A percentile compares a stretch with the other conserved stretches of the same genome.
Evolutionary conservation across 1,139 yeast genomes (phyloP).

Genomic region (Yamadazyma triangularis): DNA sequence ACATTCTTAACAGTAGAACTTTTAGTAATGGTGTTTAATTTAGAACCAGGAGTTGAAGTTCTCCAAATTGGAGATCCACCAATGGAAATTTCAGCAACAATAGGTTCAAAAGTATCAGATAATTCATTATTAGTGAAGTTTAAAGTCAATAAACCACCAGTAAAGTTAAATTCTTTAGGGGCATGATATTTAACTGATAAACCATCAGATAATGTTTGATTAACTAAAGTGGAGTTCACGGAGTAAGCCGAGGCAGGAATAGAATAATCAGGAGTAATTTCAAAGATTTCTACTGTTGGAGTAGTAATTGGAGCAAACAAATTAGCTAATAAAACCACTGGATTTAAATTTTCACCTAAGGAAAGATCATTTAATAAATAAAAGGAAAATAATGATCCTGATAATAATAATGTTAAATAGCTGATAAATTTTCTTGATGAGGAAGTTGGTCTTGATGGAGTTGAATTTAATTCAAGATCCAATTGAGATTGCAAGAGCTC

Average conservation of each 20-base stretch:
- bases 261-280: conserved; percentile 12
- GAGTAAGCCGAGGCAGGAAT: conserved; percentile 10
- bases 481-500: neutral
- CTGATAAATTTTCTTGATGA: neutral
- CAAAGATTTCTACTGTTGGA: conserved; percentile 14
- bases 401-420: neutral
- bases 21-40: conserved; percentile 12
- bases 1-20: conserved; percentile 18
- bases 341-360: neutral
- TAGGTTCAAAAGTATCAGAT: conserved; percentile 10
- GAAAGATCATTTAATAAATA: neutral
- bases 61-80: conserved; percentile 21
- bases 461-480: neutral
- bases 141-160: conserved; percentile 18
- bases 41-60: conserved; percentile 18
- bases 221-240: conserved; percentile 10
- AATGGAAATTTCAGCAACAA: conserved; percentile 17
- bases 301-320: neutral
- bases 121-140: conserved; percentile 16
- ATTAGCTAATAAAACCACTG: neutral
- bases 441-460: neutral
- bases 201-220: conserved; percentile 12
- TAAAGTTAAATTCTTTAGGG: conserved; percentile 15
- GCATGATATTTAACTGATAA: conserved; percentile 11
- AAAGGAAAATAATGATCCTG: neutral